Evolutionary conservation across 2,329 filamentous ascomycete species (phyloP), one percentile per base, ranked within the genome.

Genomic region (Fusarium chlamydosporum): DNA sequence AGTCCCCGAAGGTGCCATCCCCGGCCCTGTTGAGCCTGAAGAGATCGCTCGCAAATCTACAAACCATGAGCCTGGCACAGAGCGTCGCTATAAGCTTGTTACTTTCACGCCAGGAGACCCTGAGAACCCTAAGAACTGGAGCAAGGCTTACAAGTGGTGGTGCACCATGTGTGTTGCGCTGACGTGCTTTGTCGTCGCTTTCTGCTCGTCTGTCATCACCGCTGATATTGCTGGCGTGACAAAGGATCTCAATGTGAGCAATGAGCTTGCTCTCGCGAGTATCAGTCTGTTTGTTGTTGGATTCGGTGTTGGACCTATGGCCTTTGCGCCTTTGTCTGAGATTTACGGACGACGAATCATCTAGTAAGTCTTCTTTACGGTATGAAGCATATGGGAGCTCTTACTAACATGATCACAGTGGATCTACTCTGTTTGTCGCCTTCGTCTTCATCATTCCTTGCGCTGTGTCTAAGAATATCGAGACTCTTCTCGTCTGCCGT

Each of bases 81-180:
- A 76, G 50, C 72, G 74, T 8, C 71, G 74, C 23, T 85, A 86
- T 76, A 81, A 81, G 69, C 88, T 91, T 5, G 86, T 90, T 47
- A 82, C 82, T 0, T 97, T 96, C 75, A 86, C 84, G 6, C 84
- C 89, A 4, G 82, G 89, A 61, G 92, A 96, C 76, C 86, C 88
- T 0, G 91, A 90, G 68, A 95, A 95, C 74, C 92, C 93, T 1
- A 95, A 95, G 84, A 96, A 95, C 78, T 96, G 92, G 92, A 88
- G 86, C 58, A 93, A 93, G 78, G 82, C 80, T 2, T 91, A 83
- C 78, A 96, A 94, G 79, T 95, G 92, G 92, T 92, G 90, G 74
- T 90, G 88, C 75, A 97, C 93, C 26, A 93, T 96, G 90, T 88
- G 93, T 16, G 92, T 97, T 0, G 91, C 93, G 2, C 67, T 87